Evolutionary conservation across 2,329 filamentous ascomycete species (phyloP).

Genomic region (Penicillium frequentans): DNA sequence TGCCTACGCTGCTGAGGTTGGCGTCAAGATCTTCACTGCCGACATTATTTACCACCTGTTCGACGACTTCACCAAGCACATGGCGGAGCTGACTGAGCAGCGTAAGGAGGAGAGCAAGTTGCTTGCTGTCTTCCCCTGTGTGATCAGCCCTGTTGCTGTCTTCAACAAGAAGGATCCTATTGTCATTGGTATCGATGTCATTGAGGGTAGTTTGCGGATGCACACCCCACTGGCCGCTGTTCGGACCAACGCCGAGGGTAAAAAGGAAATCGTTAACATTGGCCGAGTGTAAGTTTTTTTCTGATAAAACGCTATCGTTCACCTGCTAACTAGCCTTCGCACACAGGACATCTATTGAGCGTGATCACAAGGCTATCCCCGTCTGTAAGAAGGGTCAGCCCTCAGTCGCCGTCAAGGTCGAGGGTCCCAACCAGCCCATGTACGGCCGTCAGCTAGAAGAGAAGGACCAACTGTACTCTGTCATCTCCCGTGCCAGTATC

Average conservation of each 20-base stretch:
- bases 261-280: slow-evolving; percentile 79
- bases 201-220: slow-evolving; percentile 82
- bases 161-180: slow-evolving; percentile 99
- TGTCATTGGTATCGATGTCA: slow-evolving; percentile 89
- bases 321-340: slow-evolving; percentile 16
- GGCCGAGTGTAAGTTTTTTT: slow-evolving; percentile 80
- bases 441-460: slow-evolving; percentile 97
- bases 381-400: slow-evolving; percentile 95
- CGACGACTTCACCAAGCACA: slow-evolving; percentile 93
- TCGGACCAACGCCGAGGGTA: slow-evolving; percentile 73
- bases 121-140: slow-evolving; percentile 94
- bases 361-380: slow-evolving; percentile 92
- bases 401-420: slow-evolving; percentile 97
- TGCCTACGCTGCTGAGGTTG: slow-evolving; percentile 86
- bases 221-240: slow-evolving; percentile 89
- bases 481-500: slow-evolving; percentile 84
- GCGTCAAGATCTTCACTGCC: slow-evolving; percentile 96
- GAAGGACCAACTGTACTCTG: slow-evolving; percentile 80
- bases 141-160: slow-evolving; percentile 82
- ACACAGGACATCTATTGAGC: slow-evolving; percentile 84
- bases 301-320: neutral
- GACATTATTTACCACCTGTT: slow-evolving; percentile 99
- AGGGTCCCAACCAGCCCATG: slow-evolving; percentile 85
- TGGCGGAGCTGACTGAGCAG: slow-evolving; percentile 80
- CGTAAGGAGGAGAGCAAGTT: slow-evolving; percentile 97